A percentile compares a stretch with the other conserved stretches of the same genome.
Evolutionary conservation across 495 filamentous ascomycete species (phyloP).

Genomic region (Aspergillus steynii): DNA sequence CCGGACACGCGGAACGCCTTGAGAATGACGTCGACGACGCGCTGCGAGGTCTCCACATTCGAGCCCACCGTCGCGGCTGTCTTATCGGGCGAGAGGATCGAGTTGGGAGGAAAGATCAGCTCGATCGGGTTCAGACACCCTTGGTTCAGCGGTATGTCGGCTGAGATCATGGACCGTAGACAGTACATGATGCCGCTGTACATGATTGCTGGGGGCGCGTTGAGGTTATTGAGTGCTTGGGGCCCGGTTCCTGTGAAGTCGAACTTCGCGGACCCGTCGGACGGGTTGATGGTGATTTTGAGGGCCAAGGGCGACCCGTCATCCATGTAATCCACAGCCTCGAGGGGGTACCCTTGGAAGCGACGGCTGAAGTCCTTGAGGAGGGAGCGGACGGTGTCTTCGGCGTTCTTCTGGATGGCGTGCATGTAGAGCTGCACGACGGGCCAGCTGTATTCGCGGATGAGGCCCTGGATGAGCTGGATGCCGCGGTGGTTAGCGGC

Average conservation of each 20-base stretch:
- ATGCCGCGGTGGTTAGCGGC: conserved; percentile 98
- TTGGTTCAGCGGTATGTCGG: conserved; percentile 94
- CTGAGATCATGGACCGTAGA: conserved; percentile 79
- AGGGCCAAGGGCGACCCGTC: conserved; percentile 89
- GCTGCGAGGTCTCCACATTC: conserved; percentile 88
- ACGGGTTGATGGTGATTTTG: conserved; percentile 79
- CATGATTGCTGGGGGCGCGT: conserved; percentile 91
- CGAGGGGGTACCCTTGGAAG: conserved; percentile 76
- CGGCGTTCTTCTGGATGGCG: conserved; percentile 90
- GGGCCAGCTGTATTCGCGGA: conserved; percentile 85
- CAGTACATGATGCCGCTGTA: conserved; percentile 96
- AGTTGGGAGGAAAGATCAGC: conserved; percentile 75
- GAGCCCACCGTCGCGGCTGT: conserved; percentile 76
- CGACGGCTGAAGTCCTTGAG: conserved; percentile 78
- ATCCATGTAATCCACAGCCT: conserved; percentile 93
- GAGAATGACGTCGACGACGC: conserved; percentile 88
- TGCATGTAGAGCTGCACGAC: conserved; percentile 97
- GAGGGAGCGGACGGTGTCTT: conserved; percentile 77
- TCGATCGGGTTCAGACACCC: conserved; percentile 84
- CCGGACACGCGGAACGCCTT: conserved; percentile 84
- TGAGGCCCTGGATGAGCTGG: conserved; percentile 78
- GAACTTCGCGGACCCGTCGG: conserved; percentile 85
- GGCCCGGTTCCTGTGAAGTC: conserved; percentile 86
- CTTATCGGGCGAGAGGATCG: conserved; percentile 77
- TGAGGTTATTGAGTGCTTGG: conserved; percentile 92